phyloP scores from a whole-genome alignment of 176 grass and related monocot species.

The Paspalum vaginatum region DNA sequence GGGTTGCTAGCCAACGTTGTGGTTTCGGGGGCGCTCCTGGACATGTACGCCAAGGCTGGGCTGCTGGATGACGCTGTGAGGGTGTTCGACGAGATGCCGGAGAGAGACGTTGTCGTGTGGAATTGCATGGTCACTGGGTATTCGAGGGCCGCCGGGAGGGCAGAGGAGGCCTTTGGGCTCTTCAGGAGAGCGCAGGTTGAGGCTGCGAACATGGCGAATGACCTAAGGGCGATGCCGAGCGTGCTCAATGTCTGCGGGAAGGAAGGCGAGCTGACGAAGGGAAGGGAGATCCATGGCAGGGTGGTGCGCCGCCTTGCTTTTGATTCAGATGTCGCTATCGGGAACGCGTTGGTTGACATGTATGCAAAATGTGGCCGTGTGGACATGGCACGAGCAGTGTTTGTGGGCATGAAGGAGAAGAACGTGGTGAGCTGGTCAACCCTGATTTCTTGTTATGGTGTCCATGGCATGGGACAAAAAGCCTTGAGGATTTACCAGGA shows the following conservation, averaged over 20 bases:
- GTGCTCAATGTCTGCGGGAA: slow-evolving; percentile 51
- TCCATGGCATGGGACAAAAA: slow-evolving; percentile 56
- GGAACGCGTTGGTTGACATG: slow-evolving; percentile 62
- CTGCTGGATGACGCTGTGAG: slow-evolving; percentile 34
- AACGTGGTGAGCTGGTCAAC: slow-evolving; percentile 68
- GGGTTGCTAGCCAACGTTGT: slow-evolving; percentile 45
- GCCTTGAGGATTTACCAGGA: slow-evolving; percentile 44
- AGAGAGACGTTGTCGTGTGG: background rate
- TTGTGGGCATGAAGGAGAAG: slow-evolving; percentile 48
- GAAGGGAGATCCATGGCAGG: slow-evolving; percentile 63
- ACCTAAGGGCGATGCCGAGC: slow-evolving; percentile 45
- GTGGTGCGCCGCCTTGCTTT: slow-evolving; percentile 40
- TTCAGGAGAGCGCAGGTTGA: slow-evolving; percentile 52
- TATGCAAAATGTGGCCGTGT: slow-evolving; percentile 55
- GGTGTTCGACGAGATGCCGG: slow-evolving; percentile 32
- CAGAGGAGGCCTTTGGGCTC: slow-evolving; percentile 17
- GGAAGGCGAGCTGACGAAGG: slow-evolving; percentile 61
- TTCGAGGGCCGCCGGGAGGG: slow-evolving; percentile 44
- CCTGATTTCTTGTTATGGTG: slow-evolving; percentile 59
- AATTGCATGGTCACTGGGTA: slow-evolving; percentile 23
- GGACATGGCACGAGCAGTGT: slow-evolving; percentile 22
- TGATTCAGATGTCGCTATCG: slow-evolving; percentile 36
- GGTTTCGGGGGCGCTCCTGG: slow-evolving; percentile 38
- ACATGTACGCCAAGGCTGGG: slow-evolving; percentile 62
- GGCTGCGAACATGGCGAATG: slow-evolving; percentile 1